Percentiles rank a stretch among this genome's conserved stretches.
Conservation (phyloP, 306 rosid species). For the Sophora flavescens region DNA sequence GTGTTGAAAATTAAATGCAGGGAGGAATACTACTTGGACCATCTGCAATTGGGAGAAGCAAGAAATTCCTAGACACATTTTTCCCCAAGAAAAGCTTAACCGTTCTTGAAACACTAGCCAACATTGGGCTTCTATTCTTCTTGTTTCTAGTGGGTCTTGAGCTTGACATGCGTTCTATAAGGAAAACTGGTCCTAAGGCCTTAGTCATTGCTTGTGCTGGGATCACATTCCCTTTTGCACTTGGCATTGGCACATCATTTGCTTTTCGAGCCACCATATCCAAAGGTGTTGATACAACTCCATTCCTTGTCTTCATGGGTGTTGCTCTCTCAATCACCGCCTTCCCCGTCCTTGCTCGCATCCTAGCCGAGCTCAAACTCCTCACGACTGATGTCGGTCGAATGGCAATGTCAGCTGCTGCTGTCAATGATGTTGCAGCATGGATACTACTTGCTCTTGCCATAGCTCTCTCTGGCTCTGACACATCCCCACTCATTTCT, state of each 20-base stretch:
- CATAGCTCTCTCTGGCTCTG: constrained; percentile 67
- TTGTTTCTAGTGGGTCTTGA: constrained; percentile 77
- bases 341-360: constrained; percentile 78
- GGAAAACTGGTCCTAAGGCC: constrained; percentile 61
- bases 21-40: constrained; percentile 80
- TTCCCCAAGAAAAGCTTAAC: constrained; percentile 67
- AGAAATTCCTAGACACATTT: constrained; percentile 52
- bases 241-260: constrained; percentile 67
- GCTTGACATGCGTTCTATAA: constrained; percentile 64
- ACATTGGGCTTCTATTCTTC: constrained; percentile 72
- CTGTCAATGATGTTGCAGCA: constrained; percentile 75
- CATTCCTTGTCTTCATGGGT: constrained; percentile 80
- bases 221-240: constrained; percentile 66
- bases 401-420: constrained; percentile 79
- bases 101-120: constrained; percentile 74
- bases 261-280: constrained; percentile 57
- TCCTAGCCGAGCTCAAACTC: constrained; percentile 80
- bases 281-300: constrained; percentile 46
- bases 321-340: constrained; percentile 83
- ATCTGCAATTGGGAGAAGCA: constrained; percentile 65
- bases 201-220: constrained; percentile 65
- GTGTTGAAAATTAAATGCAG: constrained; percentile 43
- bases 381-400: constrained; percentile 81
- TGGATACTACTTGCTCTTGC: constrained; percentile 87
- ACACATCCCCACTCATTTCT: constrained; percentile 59